Evolutionary conservation across 1,139 yeast genomes (phyloP).

Genomic region (Saccharomycopsis hybrid): DNA sequence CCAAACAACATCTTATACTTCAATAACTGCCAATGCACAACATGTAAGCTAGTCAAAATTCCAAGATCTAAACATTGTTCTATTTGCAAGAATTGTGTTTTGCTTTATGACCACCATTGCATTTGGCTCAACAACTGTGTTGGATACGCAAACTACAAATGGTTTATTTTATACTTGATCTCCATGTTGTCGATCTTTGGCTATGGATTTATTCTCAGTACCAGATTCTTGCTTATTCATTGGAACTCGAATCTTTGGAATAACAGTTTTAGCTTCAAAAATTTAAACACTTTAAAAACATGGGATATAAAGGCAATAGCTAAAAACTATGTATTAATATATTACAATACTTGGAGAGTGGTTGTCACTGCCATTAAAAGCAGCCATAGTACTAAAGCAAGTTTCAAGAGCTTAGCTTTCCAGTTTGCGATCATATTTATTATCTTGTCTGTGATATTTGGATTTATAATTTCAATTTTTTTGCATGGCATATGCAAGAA

Average conservation of each 20-base stretch:
- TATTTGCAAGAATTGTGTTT: constrained; percentile 59
- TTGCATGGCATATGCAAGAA: constrained; percentile 54
- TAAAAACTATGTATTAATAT: constrained; percentile 17
- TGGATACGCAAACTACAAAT: constrained; percentile 68
- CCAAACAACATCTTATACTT: constrained; percentile 50
- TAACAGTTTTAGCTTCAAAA: constrained; percentile 17
- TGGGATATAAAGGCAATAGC: constrained; percentile 11
- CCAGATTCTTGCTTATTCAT: constrained; percentile 6
- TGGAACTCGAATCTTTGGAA: constrained; percentile 22
- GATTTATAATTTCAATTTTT: constrained; percentile 51
- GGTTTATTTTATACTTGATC: constrained; percentile 58
- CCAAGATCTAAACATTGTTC: constrained; percentile 91
- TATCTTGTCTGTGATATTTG: constrained; percentile 45
- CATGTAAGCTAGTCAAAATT: constrained; percentile 68
- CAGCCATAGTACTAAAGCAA: background rate
- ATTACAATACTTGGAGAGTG: constrained; percentile 21
- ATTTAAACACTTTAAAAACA: constrained; percentile 14
- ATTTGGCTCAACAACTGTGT: constrained; percentile 92
- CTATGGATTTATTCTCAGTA: constrained; percentile 50
- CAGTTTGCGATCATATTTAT: constrained; percentile 14
- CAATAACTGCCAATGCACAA: constrained; percentile 37
- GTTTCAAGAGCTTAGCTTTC: constrained; percentile 40
- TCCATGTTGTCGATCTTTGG: constrained; percentile 49
- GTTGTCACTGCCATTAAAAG: constrained; percentile 24
- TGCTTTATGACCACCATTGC: constrained; percentile 85